Conservation (phyloP, 2,329 filamentous ascomycete genomes). For the Arthrobotrys sinensis region DNA sequence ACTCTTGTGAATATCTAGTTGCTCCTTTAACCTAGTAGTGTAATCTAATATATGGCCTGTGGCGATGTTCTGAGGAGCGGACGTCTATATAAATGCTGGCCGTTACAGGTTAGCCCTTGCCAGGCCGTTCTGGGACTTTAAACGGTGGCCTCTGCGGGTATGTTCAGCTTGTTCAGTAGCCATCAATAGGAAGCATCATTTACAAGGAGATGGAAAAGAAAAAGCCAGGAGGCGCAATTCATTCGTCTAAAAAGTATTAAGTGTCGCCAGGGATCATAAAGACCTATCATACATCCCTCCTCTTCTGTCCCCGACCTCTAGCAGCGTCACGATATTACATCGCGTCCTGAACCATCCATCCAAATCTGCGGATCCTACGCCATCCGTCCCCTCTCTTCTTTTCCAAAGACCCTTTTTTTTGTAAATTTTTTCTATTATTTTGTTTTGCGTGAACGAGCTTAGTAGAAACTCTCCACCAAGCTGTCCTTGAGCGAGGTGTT, state of each 20-base stretch:
- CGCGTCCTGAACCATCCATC: too few relatives aligned
- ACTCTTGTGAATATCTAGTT: too few relatives aligned
- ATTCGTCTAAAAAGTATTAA: constrained; percentile 28
- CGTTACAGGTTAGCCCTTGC: too few relatives aligned
- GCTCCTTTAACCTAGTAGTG: too few relatives aligned
- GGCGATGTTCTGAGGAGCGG: too few relatives aligned
- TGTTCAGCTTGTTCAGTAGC: too few relatives aligned
- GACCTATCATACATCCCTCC: constrained; percentile 20
- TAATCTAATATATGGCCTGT: too few relatives aligned
- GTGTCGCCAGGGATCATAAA: not conserved
- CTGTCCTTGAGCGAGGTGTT: constrained; percentile 93
- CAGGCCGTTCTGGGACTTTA: too few relatives aligned
- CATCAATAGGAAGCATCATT: too few relatives aligned
- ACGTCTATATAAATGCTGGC: too few relatives aligned
- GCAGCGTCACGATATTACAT: not conserved
- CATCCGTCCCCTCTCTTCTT: not conserved
- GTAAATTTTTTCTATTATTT: constrained; percentile 20
- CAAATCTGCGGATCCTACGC: not conserved
- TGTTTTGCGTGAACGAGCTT: constrained; percentile 65
- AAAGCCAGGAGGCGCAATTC: not conserved
- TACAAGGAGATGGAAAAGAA: not conserved
- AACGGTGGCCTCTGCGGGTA: too few relatives aligned
- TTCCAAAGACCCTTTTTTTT: not conserved
- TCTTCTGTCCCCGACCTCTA: not conserved
- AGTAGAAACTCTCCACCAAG: constrained; percentile 99